Conservation (phyloP, 2,329 filamentous ascomycete genomes). For the Mariannaea elegans region DNA sequence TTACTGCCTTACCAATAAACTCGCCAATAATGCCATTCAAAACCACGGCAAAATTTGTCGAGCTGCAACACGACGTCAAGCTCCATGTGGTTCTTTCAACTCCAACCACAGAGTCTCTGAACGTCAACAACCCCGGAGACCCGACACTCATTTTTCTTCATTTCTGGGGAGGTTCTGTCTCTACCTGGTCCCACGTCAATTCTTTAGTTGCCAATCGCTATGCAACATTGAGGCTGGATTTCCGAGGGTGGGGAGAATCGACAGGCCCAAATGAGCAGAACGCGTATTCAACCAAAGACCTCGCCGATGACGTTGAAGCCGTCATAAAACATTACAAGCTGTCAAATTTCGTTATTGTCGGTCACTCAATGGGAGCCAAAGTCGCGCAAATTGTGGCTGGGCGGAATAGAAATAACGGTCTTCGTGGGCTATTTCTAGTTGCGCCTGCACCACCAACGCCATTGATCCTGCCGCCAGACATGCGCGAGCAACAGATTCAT, state of each 20-base stretch:
- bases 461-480: conserved; percentile 1
- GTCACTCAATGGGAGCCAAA: conserved; percentile 20
- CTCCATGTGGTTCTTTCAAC: neutral
- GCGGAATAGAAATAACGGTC: neutral
- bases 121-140: neutral
- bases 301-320: conserved; percentile 8
- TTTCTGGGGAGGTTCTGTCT: conserved; percentile 21
- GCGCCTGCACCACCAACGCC: conserved; percentile 17
- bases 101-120: neutral
- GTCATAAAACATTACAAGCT: conserved; percentile 1
- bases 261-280: conserved; percentile 4
- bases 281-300: conserved; percentile 5
- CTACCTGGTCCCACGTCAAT: conserved; percentile 11
- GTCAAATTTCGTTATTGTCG: conserved; percentile 2
- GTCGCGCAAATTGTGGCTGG: conserved; percentile 14
- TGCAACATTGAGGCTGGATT: conserved; percentile 4
- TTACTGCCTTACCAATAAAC: too few species aligned
- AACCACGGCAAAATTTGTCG: neutral
- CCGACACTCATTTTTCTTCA: conserved; percentile 20
- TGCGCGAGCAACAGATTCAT: conserved; percentile 19
- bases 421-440: conserved; percentile 11
- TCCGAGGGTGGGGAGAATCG: conserved; percentile 21
- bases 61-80: neutral
- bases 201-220: neutral
- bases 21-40: neutral